These are phyloP conservation scores for Colletotrichum sp. DNA, from an alignment of 2,329 filamentous ascomycete genomes.

Conservation along the genomic window DNA sequence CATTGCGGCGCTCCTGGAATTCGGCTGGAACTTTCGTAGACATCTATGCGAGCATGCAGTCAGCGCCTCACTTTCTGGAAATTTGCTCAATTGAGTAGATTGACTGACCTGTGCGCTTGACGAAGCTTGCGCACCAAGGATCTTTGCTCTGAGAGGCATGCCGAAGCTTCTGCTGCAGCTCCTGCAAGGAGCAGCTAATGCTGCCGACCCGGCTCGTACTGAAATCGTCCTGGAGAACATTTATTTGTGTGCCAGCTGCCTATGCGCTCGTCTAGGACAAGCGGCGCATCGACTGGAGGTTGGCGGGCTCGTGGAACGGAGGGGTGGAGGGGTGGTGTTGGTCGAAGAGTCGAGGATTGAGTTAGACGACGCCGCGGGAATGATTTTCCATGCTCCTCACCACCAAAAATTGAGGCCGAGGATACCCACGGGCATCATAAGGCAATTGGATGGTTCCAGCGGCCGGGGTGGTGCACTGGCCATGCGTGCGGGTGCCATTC, in stretches of 20 bases:
- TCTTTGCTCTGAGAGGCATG: conserved; percentile 85
- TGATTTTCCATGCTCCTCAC: conserved; percentile 34
- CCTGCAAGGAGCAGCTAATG: conserved; percentile 46
- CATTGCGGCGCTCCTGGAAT: conserved; percentile 64
- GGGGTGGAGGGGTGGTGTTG: not conserved
- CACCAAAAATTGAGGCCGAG: conserved; percentile 32
- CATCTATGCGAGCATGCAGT: conserved; percentile 33
- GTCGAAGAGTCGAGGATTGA: not conserved
- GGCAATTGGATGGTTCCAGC: conserved; percentile 1
- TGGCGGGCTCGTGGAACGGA: conserved; percentile 9
- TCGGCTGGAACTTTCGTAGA: conserved; percentile 33
- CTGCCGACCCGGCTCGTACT: conserved; percentile 58
- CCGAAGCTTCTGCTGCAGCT: conserved; percentile 46
- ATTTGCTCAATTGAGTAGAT: not conserved
- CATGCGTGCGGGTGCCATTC: not conserved
- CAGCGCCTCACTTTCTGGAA: not conserved
- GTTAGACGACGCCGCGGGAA: conserved; percentile 28
- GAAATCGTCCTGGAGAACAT: conserved; percentile 65
- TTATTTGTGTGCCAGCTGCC: conserved; percentile 36
- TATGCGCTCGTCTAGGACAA: conserved; percentile 36
- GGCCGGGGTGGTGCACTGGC: not conserved
- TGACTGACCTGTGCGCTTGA: conserved; percentile 21
- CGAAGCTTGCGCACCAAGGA: conserved; percentile 49
- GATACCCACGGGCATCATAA: conserved; percentile 21
- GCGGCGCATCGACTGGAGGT: conserved; percentile 37